A percentile compares a stretch with the other conserved stretches of the same genome.
Conservation (phyloP, 192 early-diverging fungal species). For the Chytriomyces sp. region DNA sequence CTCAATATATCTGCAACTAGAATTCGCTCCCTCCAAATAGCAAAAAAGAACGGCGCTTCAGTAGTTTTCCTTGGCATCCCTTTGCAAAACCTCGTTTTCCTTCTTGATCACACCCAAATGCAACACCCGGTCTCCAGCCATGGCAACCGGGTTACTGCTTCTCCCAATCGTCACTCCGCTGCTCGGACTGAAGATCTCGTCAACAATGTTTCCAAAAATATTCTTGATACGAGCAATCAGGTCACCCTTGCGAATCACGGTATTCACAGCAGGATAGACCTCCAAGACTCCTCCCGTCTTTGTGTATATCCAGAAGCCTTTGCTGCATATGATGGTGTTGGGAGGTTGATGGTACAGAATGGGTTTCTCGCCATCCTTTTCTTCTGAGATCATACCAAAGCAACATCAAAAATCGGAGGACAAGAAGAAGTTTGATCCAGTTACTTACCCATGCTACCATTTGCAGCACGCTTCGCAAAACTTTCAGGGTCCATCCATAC, state of each 20-base stretch:
- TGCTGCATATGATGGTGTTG: constrained; percentile 54
- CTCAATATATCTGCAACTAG: too few relatives aligned
- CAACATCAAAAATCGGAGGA: not conserved
- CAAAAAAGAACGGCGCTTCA: constrained; percentile 23
- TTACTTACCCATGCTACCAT: not conserved
- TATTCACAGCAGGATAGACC: constrained; percentile 82
- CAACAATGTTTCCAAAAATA: constrained; percentile 86
- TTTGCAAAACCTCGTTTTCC: constrained; percentile 56
- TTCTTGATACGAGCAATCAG: constrained; percentile 85
- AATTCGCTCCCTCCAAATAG: too few relatives aligned
- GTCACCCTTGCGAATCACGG: constrained; percentile 80
- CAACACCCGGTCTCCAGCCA: constrained; percentile 83
- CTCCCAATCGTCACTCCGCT: constrained; percentile 80
- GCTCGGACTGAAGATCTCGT: constrained; percentile 81
- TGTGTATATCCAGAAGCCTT: constrained; percentile 83
- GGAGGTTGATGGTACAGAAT: constrained; percentile 41
- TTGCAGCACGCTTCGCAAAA: constrained; percentile 3
- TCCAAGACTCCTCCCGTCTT: constrained; percentile 85
- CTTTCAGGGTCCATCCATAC: constrained; percentile 32
- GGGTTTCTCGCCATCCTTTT: constrained; percentile 16
- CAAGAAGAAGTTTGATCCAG: not conserved
- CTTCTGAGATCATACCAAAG: not conserved
- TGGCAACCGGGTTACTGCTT: constrained; percentile 84
- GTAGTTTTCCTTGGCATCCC: constrained; percentile 59
- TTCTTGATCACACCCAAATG: constrained; percentile 77